These are phyloP conservation scores for Corylus americana DNA, from an alignment of 306 rosid genomes.

Conservation along the genomic window DNA sequence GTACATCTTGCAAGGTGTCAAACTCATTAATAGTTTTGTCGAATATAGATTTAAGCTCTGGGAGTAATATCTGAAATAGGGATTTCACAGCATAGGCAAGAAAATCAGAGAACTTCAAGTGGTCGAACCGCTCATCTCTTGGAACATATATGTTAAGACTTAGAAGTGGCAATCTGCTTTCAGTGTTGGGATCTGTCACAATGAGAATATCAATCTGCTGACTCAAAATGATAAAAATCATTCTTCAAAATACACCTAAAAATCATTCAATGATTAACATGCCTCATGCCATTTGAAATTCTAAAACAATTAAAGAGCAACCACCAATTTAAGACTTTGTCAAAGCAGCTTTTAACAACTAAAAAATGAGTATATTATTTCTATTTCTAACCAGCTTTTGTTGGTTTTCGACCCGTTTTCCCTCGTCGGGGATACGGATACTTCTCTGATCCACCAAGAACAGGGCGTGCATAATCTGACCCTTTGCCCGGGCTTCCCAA, in stretches of 20 bases:
- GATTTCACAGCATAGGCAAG: slow-evolving; percentile 78
- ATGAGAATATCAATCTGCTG: slow-evolving; percentile 24
- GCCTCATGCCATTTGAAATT: background rate
- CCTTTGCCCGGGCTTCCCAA: slow-evolving; percentile 73
- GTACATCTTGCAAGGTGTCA: slow-evolving; percentile 66
- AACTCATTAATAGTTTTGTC: slow-evolving; percentile 85
- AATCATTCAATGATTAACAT: background rate
- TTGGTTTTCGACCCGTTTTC: slow-evolving; percentile 71
- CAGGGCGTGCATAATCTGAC: slow-evolving; percentile 52
- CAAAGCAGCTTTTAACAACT: background rate
- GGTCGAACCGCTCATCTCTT: slow-evolving; percentile 76
- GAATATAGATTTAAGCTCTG: slow-evolving; percentile 64
- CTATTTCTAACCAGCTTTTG: slow-evolving; percentile 46
- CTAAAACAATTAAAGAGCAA: background rate
- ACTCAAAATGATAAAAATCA: background rate
- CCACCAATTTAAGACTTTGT: background rate
- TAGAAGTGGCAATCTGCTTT: slow-evolving; percentile 69
- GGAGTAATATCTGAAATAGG: slow-evolving; percentile 60
- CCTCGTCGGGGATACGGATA: slow-evolving; percentile 90
- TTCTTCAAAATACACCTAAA: background rate
- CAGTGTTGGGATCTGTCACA: slow-evolving; percentile 65
- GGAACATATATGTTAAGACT: slow-evolving; percentile 79
- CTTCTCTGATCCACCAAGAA: slow-evolving; percentile 65
- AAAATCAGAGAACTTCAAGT: slow-evolving; percentile 75
- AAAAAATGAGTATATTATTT: background rate